Evolutionary conservation across 805 yeast genomes (phyloP), one percentile per base, ranked within the genome.

Genomic region (Ogataea philodendri): DNA sequence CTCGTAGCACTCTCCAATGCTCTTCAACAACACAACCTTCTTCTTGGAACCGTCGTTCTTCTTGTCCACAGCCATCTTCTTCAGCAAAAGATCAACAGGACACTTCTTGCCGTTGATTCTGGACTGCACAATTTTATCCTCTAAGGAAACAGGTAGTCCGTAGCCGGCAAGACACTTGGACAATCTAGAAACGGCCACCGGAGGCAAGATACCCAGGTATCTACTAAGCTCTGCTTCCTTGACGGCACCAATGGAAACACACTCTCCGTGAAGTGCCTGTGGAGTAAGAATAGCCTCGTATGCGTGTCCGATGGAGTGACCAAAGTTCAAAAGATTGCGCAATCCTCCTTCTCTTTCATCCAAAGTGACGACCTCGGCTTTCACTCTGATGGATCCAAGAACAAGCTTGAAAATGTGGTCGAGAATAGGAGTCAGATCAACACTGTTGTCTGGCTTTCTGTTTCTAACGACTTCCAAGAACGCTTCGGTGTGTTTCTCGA

Each of bases 291-390:
- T 79, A n/a, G 98, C 97, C 67, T 93, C 98, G 47, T 84, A 88
- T 14, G 98, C 98, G 60, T 93, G 98, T 28, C 98, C 98, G 52
- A 93, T 89, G 18, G 96, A 77, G 61, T 93, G 98, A 22, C 98
- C 98, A 57, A 90, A 93, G 63, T 93, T 93, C 42, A 93, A 71
- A 46, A 93, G 65, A 61, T 93, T 93, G 64, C 98, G 76, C 48
- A 93, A 72, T 3, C 96, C 93, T 31, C 96, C 87, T 63, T 93
- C 98, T 54, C 95, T 82, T 63, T 93, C 98, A 63, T 93, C 98
- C 11, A 79, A 70, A 3, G 95, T 76, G 10, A 93, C 98, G 30
- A 93, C 98, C 46, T 79, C 84, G 5, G 97, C 96, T 63, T 93
- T 93, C 37, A 93, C 97, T 46, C 69, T 73, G 32, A 86, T 86